Percentiles rank a stretch among this genome's conserved stretches.
These are phyloP conservation scores for Boeremia lycopersici DNA, from an alignment of 2,329 filamentous ascomycete genomes.

Conservation along the genomic window DNA sequence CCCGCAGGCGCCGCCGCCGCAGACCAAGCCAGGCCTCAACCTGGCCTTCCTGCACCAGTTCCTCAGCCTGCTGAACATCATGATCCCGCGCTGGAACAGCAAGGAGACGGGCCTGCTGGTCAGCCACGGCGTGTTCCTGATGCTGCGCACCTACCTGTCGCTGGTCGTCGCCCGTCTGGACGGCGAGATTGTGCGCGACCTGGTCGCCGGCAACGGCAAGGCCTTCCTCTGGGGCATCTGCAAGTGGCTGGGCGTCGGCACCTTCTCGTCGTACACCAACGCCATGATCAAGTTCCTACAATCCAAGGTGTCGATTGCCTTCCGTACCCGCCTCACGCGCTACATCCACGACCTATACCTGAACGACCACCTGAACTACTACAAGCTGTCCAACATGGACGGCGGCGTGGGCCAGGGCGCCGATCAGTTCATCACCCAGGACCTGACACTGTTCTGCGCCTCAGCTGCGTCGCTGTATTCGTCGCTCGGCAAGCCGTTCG, in stretches of 20 bases:
- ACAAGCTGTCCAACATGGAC: conserved; percentile 91
- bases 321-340: conserved; percentile 89
- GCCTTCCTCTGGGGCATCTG: conserved; percentile 85
- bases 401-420: conserved; percentile 90
- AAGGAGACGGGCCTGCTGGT: conserved; percentile 92
- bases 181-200: conserved; percentile 92
- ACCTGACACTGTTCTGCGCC: conserved; percentile 92
- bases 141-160: conserved; percentile 92
- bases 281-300: conserved; percentile 99
- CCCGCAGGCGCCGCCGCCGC: conserved; percentile 76
- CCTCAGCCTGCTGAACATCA: conserved; percentile 92
- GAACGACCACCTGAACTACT: conserved; percentile 93
- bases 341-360: conserved; percentile 98
- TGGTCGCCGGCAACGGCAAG: conserved; percentile 93
- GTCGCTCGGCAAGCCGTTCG: conserved; percentile 93
- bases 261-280: conserved; percentile 94
- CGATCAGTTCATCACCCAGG: conserved; percentile 97
- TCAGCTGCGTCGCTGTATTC: conserved; percentile 93
- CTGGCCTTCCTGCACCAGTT: conserved; percentile 97
- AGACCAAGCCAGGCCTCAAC: conserved; percentile 93
- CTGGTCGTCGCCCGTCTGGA: conserved; percentile 91
- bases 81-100: conserved; percentile 93
- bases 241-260: conserved; percentile 95
- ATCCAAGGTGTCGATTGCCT: conserved; percentile 97
- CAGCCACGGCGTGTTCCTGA: conserved; percentile 86